Base-by-base conservation (phyloP, 176 grass and related monocot species). In the Elaeis guineensis region DNA sequence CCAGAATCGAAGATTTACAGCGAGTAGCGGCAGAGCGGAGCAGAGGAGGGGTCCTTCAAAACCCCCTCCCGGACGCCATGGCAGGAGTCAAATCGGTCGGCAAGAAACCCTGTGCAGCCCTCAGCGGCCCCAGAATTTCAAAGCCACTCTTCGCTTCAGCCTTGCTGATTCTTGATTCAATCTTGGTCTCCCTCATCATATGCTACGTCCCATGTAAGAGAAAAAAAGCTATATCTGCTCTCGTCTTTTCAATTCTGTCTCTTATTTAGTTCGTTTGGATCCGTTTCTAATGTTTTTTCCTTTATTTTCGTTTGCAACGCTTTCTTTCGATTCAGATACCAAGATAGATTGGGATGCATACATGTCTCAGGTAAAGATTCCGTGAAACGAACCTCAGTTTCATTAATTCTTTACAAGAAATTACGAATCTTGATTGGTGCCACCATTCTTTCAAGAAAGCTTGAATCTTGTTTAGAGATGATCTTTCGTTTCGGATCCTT, bases 311-410 rank as follows among this genome's bases (percentile, higher is more conserved):
- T 52, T 57, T 30, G n/a, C 19, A 73, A 53, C 66, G 73, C 44
- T 65, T 7, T 1, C 44, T 62, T 7, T 1, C 52, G 3, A 16
- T 55, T 66, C 67, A 91, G 93, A 97, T 78, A 97, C 87, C 29
- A 91, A 97, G 87, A 91, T 97, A 65, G 93, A 97, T 73, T 85
- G 87, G 87, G 81, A 97, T 63, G 87, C 93, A 30, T 97, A 97
- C 84, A 97, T 97, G 84, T 87, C 93, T 57, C 93, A 97, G 87
- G 92, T 97, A 30, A 68, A 72, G 49, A 63, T 74, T 54, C 51
- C 17, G 68, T 5, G 22, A 55, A 62, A 21, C 18, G 21, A 65
- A 57, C 44, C 1, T 21, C 54, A 11, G 4, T 15, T 65, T 67
- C 51, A 4, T 17, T 58, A 18, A 51, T 5, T 12, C 19, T 50